These are phyloP conservation scores for Chlorella ohadii DNA, from an alignment of 139 green algal genomes.

Conservation along the genomic window DNA sequence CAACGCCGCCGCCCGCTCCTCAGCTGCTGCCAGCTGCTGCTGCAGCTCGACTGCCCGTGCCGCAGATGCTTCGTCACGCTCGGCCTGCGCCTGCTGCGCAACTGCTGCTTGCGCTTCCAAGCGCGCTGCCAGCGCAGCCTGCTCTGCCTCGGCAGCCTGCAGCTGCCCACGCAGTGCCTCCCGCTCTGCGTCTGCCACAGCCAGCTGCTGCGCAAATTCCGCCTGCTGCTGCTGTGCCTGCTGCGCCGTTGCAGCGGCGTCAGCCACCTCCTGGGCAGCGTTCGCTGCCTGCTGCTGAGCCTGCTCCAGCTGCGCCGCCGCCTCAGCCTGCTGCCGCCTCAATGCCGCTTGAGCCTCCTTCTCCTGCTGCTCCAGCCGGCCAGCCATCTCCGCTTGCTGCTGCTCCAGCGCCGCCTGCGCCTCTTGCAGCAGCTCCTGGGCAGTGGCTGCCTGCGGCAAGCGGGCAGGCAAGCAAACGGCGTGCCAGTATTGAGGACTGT, in stretches of 20 bases:
- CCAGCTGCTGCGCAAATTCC: not conserved
- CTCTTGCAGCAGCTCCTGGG: not conserved
- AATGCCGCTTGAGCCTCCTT: not conserved
- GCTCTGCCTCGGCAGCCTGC: not conserved
- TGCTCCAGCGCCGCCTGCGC: not conserved
- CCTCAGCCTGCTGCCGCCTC: not conserved
- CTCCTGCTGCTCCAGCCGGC: not conserved
- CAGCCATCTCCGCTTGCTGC: not conserved
- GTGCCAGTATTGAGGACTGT: not conserved
- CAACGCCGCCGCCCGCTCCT: not conserved
- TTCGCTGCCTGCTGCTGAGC: not conserved
- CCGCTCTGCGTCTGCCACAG: not conserved
- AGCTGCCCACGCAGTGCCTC: not conserved
- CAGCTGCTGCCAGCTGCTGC: not conserved
- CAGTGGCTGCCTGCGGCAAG: not conserved
- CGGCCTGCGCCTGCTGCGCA: not conserved
- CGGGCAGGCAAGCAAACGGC: not conserved
- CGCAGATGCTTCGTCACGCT: not conserved
- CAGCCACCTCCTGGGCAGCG: not conserved
- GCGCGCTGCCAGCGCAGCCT: not conserved
- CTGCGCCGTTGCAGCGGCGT: not conserved
- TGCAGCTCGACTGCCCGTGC: not conserved
- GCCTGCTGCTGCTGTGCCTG: not conserved
- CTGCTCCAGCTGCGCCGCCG: not conserved
- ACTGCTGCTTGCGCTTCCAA: not conserved